Evolutionary conservation across 139 green algal species (phyloP).

Genomic region (Chlamydomonas eustigma): DNA sequence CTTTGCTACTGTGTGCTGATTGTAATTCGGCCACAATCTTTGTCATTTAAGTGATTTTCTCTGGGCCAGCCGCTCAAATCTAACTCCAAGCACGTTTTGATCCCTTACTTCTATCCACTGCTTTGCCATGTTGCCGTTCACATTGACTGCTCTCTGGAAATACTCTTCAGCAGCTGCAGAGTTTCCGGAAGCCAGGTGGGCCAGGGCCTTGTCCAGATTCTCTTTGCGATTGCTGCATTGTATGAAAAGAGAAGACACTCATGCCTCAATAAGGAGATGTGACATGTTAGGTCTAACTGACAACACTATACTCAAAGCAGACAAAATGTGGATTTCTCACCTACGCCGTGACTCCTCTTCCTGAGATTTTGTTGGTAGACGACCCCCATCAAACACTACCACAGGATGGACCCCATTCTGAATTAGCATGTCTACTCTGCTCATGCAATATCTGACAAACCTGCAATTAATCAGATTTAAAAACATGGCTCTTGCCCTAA

Average conservation of each 20-base stretch:
- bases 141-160: slow-evolving; percentile 83
- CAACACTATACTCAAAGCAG: too few relatives aligned
- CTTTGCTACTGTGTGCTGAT: too few relatives aligned
- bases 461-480: slow-evolving; percentile 53
- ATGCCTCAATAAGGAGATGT: too few relatives aligned
- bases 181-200: slow-evolving; percentile 69
- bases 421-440: slow-evolving; percentile 69
- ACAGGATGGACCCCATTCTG: slow-evolving; percentile 71
- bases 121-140: slow-evolving; percentile 79
- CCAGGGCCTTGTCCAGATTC: slow-evolving; percentile 44
- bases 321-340: too few relatives aligned
- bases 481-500: too few relatives aligned
- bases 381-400: slow-evolving; percentile 92
- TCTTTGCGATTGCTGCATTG: too few relatives aligned
- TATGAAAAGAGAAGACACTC: too few relatives aligned
- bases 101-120: slow-evolving; percentile 67
- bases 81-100: too few relatives aligned
- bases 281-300: too few relatives aligned
- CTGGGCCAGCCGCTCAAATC: too few relatives aligned
- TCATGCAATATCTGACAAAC: slow-evolving; percentile 87
- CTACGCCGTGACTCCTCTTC: slow-evolving; percentile 75
- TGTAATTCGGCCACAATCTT: too few relatives aligned
- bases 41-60: too few relatives aligned
- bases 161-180: slow-evolving; percentile 70
- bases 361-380: slow-evolving; percentile 81